Conservation (phyloP, 805 yeast species). For the Candida odintsovae region DNA sequence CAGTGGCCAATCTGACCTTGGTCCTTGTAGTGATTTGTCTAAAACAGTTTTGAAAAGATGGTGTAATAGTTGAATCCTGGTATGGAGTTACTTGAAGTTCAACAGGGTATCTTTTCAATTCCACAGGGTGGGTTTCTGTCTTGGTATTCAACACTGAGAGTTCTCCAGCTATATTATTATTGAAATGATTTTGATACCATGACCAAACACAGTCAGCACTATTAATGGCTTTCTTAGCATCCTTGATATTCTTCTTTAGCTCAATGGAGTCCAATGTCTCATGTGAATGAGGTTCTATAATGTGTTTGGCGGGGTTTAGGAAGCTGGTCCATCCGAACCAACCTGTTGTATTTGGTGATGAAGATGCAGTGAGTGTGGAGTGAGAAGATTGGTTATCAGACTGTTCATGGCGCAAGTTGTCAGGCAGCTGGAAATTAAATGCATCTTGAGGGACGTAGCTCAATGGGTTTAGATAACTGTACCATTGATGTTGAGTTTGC, state of each 20-base stretch:
- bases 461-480: constrained; percentile 5
- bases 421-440: background rate
- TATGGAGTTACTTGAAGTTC: background rate
- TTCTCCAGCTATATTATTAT: constrained; percentile 12
- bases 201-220: constrained; percentile 20
- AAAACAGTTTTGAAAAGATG: constrained; percentile 18
- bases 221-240: constrained; percentile 14
- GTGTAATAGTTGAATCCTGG: background rate
- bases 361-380: constrained; percentile 1
- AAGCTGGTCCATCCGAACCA: constrained; percentile 17
- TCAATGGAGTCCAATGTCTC: constrained; percentile 13
- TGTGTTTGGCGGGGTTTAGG: constrained; percentile 3
- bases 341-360: constrained; percentile 5
- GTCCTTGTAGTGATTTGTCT: constrained; percentile 30
- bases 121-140: constrained; percentile 18
- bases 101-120: constrained; percentile 15
- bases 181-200: constrained; percentile 17
- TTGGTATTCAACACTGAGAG: constrained; percentile 17
- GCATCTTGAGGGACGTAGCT: constrained; percentile 1
- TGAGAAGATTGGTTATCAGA: background rate
- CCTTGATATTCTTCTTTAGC: constrained; percentile 14
- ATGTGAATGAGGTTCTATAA: constrained; percentile 5
- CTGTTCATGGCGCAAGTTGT: background rate
- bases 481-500: constrained; percentile 1
- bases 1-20: constrained; percentile 28